These are phyloP conservation scores for Dothidotthia symphoricarpi DNA, from an alignment of 2,329 filamentous ascomycete genomes.

Conservation along the genomic window DNA sequence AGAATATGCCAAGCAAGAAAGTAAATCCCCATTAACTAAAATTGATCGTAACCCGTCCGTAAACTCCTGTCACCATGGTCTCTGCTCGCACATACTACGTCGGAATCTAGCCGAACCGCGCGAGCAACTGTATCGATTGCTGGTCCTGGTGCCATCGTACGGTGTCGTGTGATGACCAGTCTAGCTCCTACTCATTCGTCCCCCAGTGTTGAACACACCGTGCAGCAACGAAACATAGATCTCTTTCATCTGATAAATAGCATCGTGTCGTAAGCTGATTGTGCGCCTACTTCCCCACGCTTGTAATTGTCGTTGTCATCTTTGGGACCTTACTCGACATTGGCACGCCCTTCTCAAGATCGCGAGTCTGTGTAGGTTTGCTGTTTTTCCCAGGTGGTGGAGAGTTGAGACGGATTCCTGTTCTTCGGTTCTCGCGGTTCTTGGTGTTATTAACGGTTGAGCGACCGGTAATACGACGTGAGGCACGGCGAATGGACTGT, in stretches of 20 bases:
- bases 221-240: too few relatives aligned
- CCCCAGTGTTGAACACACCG: too few relatives aligned
- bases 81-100: too few relatives aligned
- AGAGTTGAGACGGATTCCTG: conserved; percentile 37
- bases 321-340: conserved; percentile 21
- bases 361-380: conserved; percentile 21
- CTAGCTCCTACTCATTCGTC: too few relatives aligned
- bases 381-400: conserved; percentile 31
- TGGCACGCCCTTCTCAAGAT: conserved; percentile 38
- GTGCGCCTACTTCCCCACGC: conserved; percentile 16
- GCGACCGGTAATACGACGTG: conserved; percentile 47
- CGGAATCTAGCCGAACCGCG: too few relatives aligned
- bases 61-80: too few relatives aligned
- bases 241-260: not conserved
- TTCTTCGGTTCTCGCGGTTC: conserved; percentile 37
- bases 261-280: not conserved
- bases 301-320: conserved; percentile 39
- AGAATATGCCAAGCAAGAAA: too few relatives aligned
- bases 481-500: conserved; percentile 67
- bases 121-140: too few relatives aligned
- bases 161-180: too few relatives aligned
- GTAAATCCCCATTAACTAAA: too few relatives aligned
- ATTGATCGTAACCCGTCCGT: too few relatives aligned
- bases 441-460: conserved; percentile 24
- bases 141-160: too few relatives aligned